Evolutionary conservation across 2,329 filamentous ascomycete genomes (phyloP).

Genomic region (Venturia asperata): DNA sequence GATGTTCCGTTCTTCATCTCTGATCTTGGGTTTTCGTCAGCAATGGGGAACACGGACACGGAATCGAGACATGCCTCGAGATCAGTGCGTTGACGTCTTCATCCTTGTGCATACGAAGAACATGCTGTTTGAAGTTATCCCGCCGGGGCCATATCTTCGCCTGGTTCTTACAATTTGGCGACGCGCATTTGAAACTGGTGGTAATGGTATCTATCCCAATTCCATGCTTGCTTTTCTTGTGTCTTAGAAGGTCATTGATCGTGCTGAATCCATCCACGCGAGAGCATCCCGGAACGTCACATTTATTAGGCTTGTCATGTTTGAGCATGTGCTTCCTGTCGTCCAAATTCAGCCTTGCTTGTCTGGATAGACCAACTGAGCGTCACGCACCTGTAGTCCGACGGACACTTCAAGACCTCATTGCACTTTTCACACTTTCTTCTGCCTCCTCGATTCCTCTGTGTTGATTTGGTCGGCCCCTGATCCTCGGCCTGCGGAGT

Average conservation of each 20-base stretch:
- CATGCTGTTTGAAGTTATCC: constrained; percentile 82
- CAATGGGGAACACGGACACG: neutral
- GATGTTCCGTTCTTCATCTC: constrained; percentile 12
- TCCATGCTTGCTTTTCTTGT: constrained; percentile 64
- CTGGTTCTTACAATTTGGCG: constrained; percentile 49
- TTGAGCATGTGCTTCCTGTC: constrained; percentile 66
- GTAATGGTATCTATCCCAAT: constrained; percentile 40
- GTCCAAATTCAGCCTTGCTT: neutral
- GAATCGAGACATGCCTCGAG: constrained; percentile 36
- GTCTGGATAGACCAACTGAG: neutral
- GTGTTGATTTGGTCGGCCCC: neutral
- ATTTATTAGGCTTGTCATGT: constrained; percentile 62
- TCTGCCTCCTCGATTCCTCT: constrained; percentile 12
- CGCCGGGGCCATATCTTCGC: constrained; percentile 69
- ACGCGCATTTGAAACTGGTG: constrained; percentile 54
- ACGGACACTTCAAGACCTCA: constrained; percentile 29
- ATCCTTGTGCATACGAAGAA: constrained; percentile 58
- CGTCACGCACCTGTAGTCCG: constrained; percentile 32
- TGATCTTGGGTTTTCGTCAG: neutral
- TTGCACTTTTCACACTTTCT: constrained; percentile 22
- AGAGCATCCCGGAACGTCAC: constrained; percentile 50
- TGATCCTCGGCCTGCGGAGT: neutral
- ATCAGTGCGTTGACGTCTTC: constrained; percentile 41
- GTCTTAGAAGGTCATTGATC: constrained; percentile 71
- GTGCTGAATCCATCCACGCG: constrained; percentile 66